These are phyloP conservation scores for Penicillium brasilianum DNA, from an alignment of 2,329 filamentous ascomycete species.

Conservation along the genomic window DNA sequence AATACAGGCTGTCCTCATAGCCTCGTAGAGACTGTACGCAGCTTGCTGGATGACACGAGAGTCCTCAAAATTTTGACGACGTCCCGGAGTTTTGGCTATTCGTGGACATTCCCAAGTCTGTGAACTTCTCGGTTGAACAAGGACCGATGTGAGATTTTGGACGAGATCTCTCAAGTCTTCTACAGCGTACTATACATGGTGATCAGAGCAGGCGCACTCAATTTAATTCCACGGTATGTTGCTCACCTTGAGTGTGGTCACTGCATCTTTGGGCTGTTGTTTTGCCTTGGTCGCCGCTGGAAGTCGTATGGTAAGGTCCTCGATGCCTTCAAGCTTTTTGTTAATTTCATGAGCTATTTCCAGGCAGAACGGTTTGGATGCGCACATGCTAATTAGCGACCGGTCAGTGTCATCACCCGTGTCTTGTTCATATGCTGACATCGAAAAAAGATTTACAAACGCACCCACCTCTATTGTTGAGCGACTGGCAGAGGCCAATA, in stretches of 20 bases:
- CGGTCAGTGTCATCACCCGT: not conserved
- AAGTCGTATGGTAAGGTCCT: not conserved
- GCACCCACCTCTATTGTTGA: conserved; percentile 6
- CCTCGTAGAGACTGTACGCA: conserved; percentile 17
- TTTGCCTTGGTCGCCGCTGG: not conserved
- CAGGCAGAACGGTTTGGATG: not conserved
- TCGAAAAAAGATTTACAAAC: not conserved
- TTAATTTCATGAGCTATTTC: not conserved
- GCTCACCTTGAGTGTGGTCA: not conserved
- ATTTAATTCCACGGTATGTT: not conserved
- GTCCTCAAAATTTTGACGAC: conserved; percentile 11
- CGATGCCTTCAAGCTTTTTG: conserved; percentile 3
- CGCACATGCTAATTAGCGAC: conserved; percentile 15
- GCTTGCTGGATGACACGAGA: conserved; percentile 15
- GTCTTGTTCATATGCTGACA: not conserved
- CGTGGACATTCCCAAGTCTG: not conserved
- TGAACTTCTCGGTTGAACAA: not conserved
- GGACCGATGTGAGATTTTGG: not conserved
- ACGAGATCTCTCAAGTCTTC: conserved; percentile 9
- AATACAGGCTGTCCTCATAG: conserved; percentile 14
- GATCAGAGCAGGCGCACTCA: not conserved
- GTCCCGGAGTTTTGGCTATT: not conserved
- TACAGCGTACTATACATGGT: conserved; percentile 9
- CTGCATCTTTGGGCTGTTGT: not conserved
- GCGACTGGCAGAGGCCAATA: conserved; percentile 16